Percentiles rank a stretch among this genome's conserved stretches.
Evolutionary conservation across 1,284 basidiomycete species (phyloP).

Genomic region (Cutaneotrichosporon spelunceum): DNA sequence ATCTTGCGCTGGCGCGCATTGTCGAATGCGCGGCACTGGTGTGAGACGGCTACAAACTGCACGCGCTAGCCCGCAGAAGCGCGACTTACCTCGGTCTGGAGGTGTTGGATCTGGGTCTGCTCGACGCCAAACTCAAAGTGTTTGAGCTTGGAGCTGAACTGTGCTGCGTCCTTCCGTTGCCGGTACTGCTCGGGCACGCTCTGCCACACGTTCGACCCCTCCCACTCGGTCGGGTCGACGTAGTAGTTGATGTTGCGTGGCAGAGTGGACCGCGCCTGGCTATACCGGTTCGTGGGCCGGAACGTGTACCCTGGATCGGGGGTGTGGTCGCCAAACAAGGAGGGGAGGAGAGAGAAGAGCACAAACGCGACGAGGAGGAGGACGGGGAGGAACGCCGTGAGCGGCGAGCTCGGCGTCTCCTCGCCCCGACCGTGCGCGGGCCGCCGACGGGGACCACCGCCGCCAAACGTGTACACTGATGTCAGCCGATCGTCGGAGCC

Average conservation of each 20-base stretch:
- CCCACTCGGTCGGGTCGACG: constrained; percentile 76
- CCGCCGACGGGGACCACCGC: constrained; percentile 28
- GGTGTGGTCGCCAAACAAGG: constrained; percentile 62
- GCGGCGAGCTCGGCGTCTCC: constrained; percentile 60
- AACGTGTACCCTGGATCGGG: constrained; percentile 83
- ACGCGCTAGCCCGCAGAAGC: constrained; percentile 46
- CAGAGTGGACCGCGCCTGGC: constrained; percentile 64
- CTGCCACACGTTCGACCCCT: constrained; percentile 63
- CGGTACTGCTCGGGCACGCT: constrained; percentile 61
- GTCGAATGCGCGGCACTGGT: constrained; percentile 42
- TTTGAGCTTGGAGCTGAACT: constrained; percentile 41
- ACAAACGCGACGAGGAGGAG: constrained; percentile 79
- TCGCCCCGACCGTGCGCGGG: constrained; percentile 30
- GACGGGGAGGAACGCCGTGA: constrained; percentile 81
- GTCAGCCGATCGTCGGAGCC: constrained; percentile 15
- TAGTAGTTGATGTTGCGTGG: constrained; percentile 74
- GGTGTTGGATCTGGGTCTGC: constrained; percentile 63
- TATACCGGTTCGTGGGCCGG: constrained; percentile 56
- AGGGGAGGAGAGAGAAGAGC: constrained; percentile 77
- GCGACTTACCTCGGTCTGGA: constrained; percentile 67
- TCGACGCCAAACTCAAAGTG: constrained; percentile 60
- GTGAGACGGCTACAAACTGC: neutral
- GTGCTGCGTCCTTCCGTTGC: constrained; percentile 50
- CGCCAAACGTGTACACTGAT: constrained; percentile 53
- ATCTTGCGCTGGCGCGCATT: constrained; percentile 53